These are phyloP conservation scores for Kwoniella shivajii DNA, from an alignment of 1,284 basidiomycete genomes.

Conservation along the genomic window DNA sequence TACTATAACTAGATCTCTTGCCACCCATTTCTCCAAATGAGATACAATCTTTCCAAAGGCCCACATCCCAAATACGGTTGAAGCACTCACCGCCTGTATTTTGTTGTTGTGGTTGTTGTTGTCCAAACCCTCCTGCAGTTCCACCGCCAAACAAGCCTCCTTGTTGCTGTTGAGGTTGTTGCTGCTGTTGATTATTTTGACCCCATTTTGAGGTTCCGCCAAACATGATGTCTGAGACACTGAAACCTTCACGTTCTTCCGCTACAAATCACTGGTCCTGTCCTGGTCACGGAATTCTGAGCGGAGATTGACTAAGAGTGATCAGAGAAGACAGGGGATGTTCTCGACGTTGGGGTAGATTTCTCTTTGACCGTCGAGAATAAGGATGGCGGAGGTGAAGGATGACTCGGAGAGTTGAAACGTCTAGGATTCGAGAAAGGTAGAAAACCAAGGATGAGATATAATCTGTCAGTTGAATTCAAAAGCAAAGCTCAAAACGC, in stretches of 20 bases:
- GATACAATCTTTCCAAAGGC: slow-evolving; percentile 36
- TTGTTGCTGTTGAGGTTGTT: slow-evolving; percentile 55
- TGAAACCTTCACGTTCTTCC: background rate
- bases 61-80: slow-evolving; percentile 28
- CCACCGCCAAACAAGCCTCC: slow-evolving; percentile 52
- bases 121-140: slow-evolving; percentile 30
- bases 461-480: background rate
- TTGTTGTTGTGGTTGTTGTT: slow-evolving; percentile 69
- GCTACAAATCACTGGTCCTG: background rate
- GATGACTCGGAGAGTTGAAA: too few relatives aligned
- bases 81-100: slow-evolving; percentile 59
- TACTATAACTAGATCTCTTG: background rate
- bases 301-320: too few relatives aligned
- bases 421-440: background rate
- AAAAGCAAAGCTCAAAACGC: background rate
- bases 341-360: too few relatives aligned
- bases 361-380: too few relatives aligned
- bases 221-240: slow-evolving; percentile 35
- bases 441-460: background rate
- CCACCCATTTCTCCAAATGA: slow-evolving; percentile 5
- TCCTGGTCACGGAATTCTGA: background rate
- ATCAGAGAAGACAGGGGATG: too few relatives aligned
- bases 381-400: too few relatives aligned
- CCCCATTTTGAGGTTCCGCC: slow-evolving; percentile 44
- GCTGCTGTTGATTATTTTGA: slow-evolving; percentile 56